These are phyloP conservation scores for Psilocybe cubensis DNA, from an alignment of 768 basidiomycete species.

Conservation along the genomic window DNA sequence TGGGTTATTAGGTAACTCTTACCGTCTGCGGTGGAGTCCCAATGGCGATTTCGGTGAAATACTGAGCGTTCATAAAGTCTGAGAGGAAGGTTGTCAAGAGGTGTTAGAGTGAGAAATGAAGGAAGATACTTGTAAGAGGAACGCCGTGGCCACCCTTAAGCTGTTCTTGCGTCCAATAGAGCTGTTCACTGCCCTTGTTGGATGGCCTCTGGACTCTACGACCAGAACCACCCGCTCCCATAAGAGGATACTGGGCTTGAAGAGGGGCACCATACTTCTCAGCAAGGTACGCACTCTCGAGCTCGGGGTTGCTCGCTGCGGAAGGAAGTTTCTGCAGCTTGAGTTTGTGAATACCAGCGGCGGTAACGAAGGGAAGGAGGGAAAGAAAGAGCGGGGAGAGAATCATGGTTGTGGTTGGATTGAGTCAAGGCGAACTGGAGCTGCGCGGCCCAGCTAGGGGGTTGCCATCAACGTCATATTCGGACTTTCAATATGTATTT, in stretches of 20 bases:
- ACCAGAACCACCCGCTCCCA: slow-evolving; percentile 76
- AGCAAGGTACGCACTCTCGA: slow-evolving; percentile 86
- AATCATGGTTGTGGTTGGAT: slow-evolving; percentile 44
- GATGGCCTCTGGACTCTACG: slow-evolving; percentile 52
- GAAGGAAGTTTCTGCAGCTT: slow-evolving; percentile 86
- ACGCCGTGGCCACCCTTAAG: slow-evolving; percentile 81
- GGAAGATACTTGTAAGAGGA: slow-evolving; percentile 84
- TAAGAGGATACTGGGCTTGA: slow-evolving; percentile 56
- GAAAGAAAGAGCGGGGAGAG: slow-evolving; percentile 43
- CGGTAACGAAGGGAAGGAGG: slow-evolving; percentile 55
- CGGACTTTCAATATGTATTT: slow-evolving; percentile 21
- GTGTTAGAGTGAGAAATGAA: neutral
- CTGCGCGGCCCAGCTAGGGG: slow-evolving; percentile 8
- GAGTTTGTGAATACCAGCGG: slow-evolving; percentile 74
- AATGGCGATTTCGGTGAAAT: slow-evolving; percentile 85
- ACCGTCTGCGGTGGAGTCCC: slow-evolving; percentile 85
- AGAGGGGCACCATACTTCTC: slow-evolving; percentile 83
- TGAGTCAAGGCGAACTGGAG: slow-evolving; percentile 8
- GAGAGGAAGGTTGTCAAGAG: slow-evolving; percentile 9
- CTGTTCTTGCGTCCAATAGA: slow-evolving; percentile 84
- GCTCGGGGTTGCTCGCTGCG: slow-evolving; percentile 58
- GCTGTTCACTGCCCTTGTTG: slow-evolving; percentile 51
- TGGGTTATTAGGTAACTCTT: slow-evolving; percentile 29
- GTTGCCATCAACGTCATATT: slow-evolving; percentile 23
- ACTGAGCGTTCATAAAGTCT: slow-evolving; percentile 99